Percentiles rank a stretch among this genome's conserved stretches.
Conservation (phyloP, 805 yeast genomes). For the Metahyphopichia silvanorum region DNA sequence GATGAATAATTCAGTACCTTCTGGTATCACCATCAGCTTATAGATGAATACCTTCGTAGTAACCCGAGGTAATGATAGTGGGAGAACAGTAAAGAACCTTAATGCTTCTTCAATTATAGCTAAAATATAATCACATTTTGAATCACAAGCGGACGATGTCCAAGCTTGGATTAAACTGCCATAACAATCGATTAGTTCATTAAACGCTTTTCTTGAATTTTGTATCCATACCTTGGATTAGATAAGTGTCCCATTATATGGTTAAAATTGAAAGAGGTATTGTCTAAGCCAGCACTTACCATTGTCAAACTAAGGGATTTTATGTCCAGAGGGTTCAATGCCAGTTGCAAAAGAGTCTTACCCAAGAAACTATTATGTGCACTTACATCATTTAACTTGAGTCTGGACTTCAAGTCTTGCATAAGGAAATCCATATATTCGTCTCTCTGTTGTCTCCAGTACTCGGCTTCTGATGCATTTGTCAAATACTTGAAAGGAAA, state of each 20-base stretch:
- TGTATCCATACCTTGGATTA: constrained; percentile 30
- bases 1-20: constrained; percentile 56
- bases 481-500: constrained; percentile 13
- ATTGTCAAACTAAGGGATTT: constrained; percentile 65
- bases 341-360: constrained; percentile 12
- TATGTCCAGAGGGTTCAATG: constrained; percentile 38
- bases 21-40: constrained; percentile 45
- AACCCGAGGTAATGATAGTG: constrained; percentile 61
- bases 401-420: constrained; percentile 8
- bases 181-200: constrained; percentile 36
- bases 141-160: constrained; percentile 19
- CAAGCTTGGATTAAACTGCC: constrained; percentile 32
- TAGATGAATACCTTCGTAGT: constrained; percentile 51
- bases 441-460: constrained; percentile 41
- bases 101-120: constrained; percentile 65
- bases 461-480: constrained; percentile 10
- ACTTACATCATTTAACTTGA: constrained; percentile 20
- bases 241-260: constrained; percentile 62
- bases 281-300: constrained; percentile 79
- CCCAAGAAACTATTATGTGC: constrained; percentile 32
- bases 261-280: constrained; percentile 60
- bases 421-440: constrained; percentile 42
- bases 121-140: constrained; percentile 45
- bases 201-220: constrained; percentile 44
- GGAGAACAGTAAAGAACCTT: constrained; percentile 62